Evolutionary conservation across 306 rosid species (phyloP), one percentile per base, ranked within the genome.

Genomic region (Sesbania bispinosa): DNA sequence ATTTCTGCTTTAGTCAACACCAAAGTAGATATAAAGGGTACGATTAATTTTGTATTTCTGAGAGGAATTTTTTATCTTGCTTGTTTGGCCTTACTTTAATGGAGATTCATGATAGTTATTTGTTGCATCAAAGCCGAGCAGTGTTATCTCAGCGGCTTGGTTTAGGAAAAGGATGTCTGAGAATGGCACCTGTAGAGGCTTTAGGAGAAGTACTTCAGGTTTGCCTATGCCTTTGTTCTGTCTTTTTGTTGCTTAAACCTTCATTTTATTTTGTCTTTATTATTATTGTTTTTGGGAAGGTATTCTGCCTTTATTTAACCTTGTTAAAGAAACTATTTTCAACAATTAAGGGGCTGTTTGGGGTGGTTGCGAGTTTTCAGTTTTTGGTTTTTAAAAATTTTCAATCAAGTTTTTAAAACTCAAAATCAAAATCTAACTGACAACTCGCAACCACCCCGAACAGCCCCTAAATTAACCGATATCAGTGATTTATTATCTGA

Each of bases 111-210:
- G 38, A 87, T 89, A 27, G 6, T 59, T 73, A 27, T 47, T 35
- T 36, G 27, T 52, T 52, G 32, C 20, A 7, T 43, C 30, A 39
- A 83, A 83, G 64, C 67, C 24, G 76, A 69, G 85, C 81, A 85
- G 90, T 80, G 66, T 81, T 90, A 71, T 90, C 96, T 58, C 77
- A 60, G 42, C 79, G 89, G 70, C 90, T 90, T 67, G 89, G 90
- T 62, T 82, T 89, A 77, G 96, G 93, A 50, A 89, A 82, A 84
- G 90, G 90, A 62, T 88, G 88, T 58, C 32, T 90, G 62, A 90
- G 96, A 72, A 87, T 87, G 90, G 93, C 84, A 48, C 89, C 89
- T 26, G 89, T 82, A 83, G 93, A 87, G 79, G 88, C 93, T 36
- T 63, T 89, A 55, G 86, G 81, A 5, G 86, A 87, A 77, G 43